Conservation (phyloP, 2,329 filamentous ascomycete genomes). For the Cadophora luteo-olivacea region DNA sequence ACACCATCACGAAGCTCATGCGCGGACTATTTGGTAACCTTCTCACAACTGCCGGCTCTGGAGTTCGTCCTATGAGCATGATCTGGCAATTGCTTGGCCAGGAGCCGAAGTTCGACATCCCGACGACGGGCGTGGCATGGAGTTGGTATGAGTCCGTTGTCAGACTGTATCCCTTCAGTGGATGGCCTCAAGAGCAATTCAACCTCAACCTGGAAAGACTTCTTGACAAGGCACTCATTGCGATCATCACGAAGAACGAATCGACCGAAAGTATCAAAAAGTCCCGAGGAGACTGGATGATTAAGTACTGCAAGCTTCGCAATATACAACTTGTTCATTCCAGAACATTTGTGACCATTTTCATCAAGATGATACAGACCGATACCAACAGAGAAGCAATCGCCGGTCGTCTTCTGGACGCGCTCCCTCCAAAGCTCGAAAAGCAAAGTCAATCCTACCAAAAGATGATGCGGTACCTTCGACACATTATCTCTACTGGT, state of each 20-base stretch:
- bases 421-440: conserved; percentile 27
- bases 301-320: conserved; percentile 35
- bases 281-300: conserved; percentile 22
- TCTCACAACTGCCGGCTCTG: conserved; percentile 41
- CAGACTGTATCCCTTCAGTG: conserved; percentile 34
- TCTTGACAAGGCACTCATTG: conserved; percentile 35
- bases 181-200: conserved; percentile 35
- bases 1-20: conserved; percentile 42
- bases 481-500: conserved; percentile 29
- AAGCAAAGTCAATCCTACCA: conserved; percentile 31
- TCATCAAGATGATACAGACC: conserved; percentile 29
- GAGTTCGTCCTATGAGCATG: conserved; percentile 37
- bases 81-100: conserved; percentile 36
- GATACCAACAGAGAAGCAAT: conserved; percentile 25
- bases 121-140: conserved; percentile 30
- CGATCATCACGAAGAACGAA: conserved; percentile 36
- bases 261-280: conserved; percentile 24
- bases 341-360: conserved; percentile 34
- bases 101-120: conserved; percentile 33
- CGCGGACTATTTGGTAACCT: conserved; percentile 42
- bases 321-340: conserved; percentile 39
- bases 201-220: conserved; percentile 35
- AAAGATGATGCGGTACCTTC: conserved; percentile 33
- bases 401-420: conserved; percentile 28
- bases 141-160: conserved; percentile 37